A percentile compares a stretch with the other conserved stretches of the same genome.
phyloP scores from a whole-genome alignment of 2,329 filamentous ascomycete genomes.

The Aspergillus sp. region DNA sequence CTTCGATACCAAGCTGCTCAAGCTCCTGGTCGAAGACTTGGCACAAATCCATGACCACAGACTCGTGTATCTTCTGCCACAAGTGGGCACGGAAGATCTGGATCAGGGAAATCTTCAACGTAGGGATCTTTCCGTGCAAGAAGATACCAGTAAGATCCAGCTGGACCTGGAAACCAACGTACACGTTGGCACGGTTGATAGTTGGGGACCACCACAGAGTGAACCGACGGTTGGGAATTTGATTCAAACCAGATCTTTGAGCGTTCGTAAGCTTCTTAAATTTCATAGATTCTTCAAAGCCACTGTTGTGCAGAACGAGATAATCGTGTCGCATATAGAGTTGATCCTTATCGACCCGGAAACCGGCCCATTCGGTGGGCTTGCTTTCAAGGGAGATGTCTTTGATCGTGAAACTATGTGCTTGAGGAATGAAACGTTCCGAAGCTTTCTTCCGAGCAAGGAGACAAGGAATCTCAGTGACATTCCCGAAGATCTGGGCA shows the following conservation, averaged over 20 bases:
- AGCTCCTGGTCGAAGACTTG: conserved; percentile 98
- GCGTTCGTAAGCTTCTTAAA: conserved; percentile 99
- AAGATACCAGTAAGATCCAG: conserved; percentile 97
- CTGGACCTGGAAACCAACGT: conserved; percentile 99
- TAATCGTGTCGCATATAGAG: too few species aligned
- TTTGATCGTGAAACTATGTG: too few species aligned
- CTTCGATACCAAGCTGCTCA: conserved; percentile 92
- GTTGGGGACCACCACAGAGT: conserved; percentile 96
- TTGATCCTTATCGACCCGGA: too few species aligned
- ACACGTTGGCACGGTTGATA: conserved; percentile 94
- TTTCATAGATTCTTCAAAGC: conserved; percentile 70
- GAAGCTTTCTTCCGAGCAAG: too few species aligned
- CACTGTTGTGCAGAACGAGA: too few species aligned
- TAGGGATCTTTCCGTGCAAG: conserved; percentile 98
- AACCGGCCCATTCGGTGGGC: too few species aligned
- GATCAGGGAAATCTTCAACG: conserved; percentile 94
- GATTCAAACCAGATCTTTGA: conserved; percentile 92
- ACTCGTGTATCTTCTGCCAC: conserved; percentile 99
- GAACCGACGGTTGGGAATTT: conserved; percentile 98
- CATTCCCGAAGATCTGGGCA: too few species aligned
- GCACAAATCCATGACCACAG: conserved; percentile 96
- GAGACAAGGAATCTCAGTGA: too few species aligned
- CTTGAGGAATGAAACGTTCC: too few species aligned
- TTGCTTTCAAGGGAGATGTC: too few species aligned
- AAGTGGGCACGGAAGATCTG: conserved; percentile 99